These are phyloP conservation scores for Trichoderma sp. DNA, from an alignment of 2,329 filamentous ascomycete species.

Conservation along the genomic window DNA sequence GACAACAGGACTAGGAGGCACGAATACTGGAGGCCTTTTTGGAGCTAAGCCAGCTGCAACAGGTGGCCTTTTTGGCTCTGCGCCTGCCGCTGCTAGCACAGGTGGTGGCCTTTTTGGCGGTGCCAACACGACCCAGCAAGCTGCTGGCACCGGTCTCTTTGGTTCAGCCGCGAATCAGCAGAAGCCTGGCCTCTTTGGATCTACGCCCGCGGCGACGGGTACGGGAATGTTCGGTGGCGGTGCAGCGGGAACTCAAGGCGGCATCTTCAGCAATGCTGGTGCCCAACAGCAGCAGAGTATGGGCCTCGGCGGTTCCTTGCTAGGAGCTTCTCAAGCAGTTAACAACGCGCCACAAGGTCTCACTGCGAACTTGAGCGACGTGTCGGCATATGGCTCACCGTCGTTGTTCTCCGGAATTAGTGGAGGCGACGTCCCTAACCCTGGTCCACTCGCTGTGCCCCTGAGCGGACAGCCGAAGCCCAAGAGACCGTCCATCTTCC, in stretches of 20 bases:
- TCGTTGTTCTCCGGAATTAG: conserved; percentile 79
- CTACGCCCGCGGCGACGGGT: conserved; percentile 44
- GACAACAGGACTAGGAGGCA: conserved; percentile 37
- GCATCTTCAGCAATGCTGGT: conserved; percentile 49
- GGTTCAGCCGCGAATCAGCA: conserved; percentile 44
- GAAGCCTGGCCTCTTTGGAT: conserved; percentile 55
- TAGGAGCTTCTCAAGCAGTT: conserved; percentile 55
- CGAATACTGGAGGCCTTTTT: conserved; percentile 43
- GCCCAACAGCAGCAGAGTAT: conserved; percentile 51
- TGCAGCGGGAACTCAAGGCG: conserved; percentile 47
- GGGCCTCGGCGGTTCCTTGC: conserved; percentile 55
- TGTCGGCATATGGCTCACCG: conserved; percentile 87
- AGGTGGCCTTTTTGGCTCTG: conserved; percentile 44
- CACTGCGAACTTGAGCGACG: conserved; percentile 77
- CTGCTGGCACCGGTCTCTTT: conserved; percentile 52
- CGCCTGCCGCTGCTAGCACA: conserved; percentile 36
- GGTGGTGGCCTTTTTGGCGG: conserved; percentile 49
- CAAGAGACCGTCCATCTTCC: conserved; percentile 77
- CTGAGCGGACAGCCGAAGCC: conserved; percentile 73
- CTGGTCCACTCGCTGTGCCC: conserved; percentile 89
- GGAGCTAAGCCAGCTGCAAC: conserved; percentile 41
- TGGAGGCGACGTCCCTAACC: conserved; percentile 64
- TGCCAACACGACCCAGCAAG: conserved; percentile 39
- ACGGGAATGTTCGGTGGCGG: conserved; percentile 57
- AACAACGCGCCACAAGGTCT: conserved; percentile 62